Percentiles rank a stretch among this genome's conserved stretches.
phyloP scores from a whole-genome alignment of 2,329 filamentous ascomycete genomes.

The Fusarium nurragi region DNA sequence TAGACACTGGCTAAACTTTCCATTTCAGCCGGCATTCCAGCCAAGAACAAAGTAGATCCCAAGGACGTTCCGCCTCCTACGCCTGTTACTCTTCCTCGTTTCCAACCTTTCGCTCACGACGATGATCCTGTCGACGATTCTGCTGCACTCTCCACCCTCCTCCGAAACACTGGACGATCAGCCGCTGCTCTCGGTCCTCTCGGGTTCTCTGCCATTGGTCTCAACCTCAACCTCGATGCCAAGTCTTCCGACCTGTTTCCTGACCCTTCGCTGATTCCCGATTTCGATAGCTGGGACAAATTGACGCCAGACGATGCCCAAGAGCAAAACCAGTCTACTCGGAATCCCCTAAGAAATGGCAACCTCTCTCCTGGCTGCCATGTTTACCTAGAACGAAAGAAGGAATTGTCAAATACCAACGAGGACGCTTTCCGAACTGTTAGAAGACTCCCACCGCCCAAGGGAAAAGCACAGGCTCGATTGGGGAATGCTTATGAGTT shows the following conservation, averaged over 20 bases:
- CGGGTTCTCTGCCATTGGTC: constrained; percentile 66
- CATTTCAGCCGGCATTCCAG: constrained; percentile 43
- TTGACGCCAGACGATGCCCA: constrained; percentile 60
- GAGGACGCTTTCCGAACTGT: constrained; percentile 69
- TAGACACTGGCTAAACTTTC: constrained; percentile 35
- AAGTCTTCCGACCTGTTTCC: constrained; percentile 62
- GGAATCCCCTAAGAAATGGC: constrained; percentile 61
- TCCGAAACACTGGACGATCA: constrained; percentile 65
- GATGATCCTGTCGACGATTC: constrained; percentile 44
- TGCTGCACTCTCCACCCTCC: constrained; percentile 58
- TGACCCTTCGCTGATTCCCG: constrained; percentile 61
- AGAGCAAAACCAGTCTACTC: constrained; percentile 59
- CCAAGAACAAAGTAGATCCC: constrained; percentile 51
- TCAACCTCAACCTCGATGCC: constrained; percentile 63
- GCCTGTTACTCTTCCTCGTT: constrained; percentile 61
- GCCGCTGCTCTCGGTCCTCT: constrained; percentile 49
- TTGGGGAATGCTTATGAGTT: constrained; percentile 73
- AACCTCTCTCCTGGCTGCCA: constrained; percentile 65
- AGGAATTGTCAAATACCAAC: constrained; percentile 66
- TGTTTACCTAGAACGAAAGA: constrained; percentile 66
- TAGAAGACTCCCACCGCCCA: constrained; percentile 64
- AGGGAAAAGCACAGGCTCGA: constrained; percentile 63
- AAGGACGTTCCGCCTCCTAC: constrained; percentile 67
- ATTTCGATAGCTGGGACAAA: constrained; percentile 62
- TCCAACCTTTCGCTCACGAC: constrained; percentile 51